Base-by-base conservation (phyloP, 1,139 yeast species). In the Meyerozyma guilliermondii region DNA sequence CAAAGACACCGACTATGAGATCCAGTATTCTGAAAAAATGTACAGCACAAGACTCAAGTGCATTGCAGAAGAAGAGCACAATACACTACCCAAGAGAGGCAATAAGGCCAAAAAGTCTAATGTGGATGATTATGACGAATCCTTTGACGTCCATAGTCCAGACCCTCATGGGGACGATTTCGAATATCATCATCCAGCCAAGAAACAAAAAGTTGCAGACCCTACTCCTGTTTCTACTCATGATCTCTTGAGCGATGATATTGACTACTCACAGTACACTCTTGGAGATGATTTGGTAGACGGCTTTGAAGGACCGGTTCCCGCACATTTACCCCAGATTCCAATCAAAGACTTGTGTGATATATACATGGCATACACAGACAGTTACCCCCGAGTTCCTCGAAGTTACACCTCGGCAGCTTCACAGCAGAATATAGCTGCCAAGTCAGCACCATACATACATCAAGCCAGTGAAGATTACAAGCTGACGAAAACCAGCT, bases 1-100 rank as follows among this genome's bases (percentile, higher is more conserved):
- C 54, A 71, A 76, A 41, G 97, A 91, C 56, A 75, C 95, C 2
- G 78, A 74, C 6, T 76, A 71, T 42, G 98, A 91, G 58, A 65
- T 77, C 30, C 78, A 74, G 41, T 89, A 81, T 62, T 95, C 95
- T 1, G 76, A 76, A 38, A 73, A 69, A 35, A 87, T 88, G 87
- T 76, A 75, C 46, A 67, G 68, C 37, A 77, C 83, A 41, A 76
- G 97, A 45, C 64, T 71, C 42, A 70, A 68, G 44, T 83, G 81
- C 54, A 64, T 84, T 43, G 74, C 69, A 1, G 80, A 71, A 43
- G 77, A 72, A 47, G 72, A 66, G 43, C 66, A 64, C 50, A 62
- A 59, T 44, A 55, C 51, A 45, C 61, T 62, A 26, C 68, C 68
- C 4, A 65, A 65, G 42, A 49, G 68, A 31, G 68, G 67, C 2